Conservation (phyloP, 23 red algal genomes). For the Pyropia yezoensis region DNA sequence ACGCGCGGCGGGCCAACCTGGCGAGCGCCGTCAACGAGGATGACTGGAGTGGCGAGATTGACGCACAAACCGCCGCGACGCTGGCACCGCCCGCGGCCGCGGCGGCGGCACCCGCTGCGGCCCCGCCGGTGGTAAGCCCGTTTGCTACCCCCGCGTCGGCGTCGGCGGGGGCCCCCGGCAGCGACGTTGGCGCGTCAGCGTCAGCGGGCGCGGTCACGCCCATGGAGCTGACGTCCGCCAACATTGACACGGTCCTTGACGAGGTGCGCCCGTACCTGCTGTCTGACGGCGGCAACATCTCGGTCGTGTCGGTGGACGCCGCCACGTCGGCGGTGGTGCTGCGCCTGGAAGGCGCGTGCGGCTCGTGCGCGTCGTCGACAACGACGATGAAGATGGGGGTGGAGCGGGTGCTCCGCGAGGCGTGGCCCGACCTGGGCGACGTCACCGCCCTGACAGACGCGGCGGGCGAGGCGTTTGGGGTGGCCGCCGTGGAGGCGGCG, state of each 20-base stretch:
- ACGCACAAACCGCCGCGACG: slow-evolving; percentile 9
- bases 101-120: neutral
- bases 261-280: slow-evolving; percentile 78
- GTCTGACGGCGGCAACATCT: slow-evolving; percentile 83
- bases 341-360: slow-evolving; percentile 79
- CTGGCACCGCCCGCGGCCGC: neutral
- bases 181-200: neutral
- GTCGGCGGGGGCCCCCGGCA: neutral
- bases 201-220: slow-evolving; percentile 3
- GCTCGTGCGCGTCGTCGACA: slow-evolving; percentile 53
- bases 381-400: slow-evolving; percentile 86
- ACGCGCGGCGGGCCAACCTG: neutral
- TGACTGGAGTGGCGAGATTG: slow-evolving; percentile 35
- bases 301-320: slow-evolving; percentile 49
- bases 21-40: slow-evolving; percentile 22
- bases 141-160: slow-evolving; percentile 29
- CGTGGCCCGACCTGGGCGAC: slow-evolving; percentile 39
- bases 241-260: slow-evolving; percentile 42
- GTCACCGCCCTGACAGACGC: slow-evolving; percentile 24
- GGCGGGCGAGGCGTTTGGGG: slow-evolving; percentile 1
- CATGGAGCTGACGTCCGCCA: slow-evolving; percentile 20
- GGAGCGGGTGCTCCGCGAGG: slow-evolving; percentile 47
- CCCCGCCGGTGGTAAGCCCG: slow-evolving; percentile 35
- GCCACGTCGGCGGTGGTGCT: slow-evolving; percentile 12
- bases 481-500: slow-evolving; percentile 20